Evolutionary conservation across 2,329 filamentous ascomycete genomes (phyloP).

Genomic region (Coleophoma cylindrospora): DNA sequence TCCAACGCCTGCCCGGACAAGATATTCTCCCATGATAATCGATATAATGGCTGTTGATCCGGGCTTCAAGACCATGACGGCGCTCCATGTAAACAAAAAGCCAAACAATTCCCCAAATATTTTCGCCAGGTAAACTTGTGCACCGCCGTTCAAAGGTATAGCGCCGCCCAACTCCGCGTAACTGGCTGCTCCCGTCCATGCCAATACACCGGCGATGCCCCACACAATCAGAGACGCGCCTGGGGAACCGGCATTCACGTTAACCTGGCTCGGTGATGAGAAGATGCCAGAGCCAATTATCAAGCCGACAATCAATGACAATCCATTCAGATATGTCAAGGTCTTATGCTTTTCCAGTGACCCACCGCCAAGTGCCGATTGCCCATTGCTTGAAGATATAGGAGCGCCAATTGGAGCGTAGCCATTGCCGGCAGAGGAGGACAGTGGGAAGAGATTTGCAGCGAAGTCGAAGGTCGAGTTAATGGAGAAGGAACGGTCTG

Average conservation of each 20-base stretch:
- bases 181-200: constrained; percentile 92
- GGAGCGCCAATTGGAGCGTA: constrained; percentile 86
- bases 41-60: constrained; percentile 90
- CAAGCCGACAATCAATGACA: constrained; percentile 85
- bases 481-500: constrained; percentile 75
- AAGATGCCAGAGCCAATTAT: constrained; percentile 98
- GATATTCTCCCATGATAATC: constrained; percentile 97
- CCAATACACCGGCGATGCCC: constrained; percentile 83
- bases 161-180: constrained; percentile 95
- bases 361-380: constrained; percentile 59
- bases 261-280: constrained; percentile 89
- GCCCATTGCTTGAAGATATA: constrained; percentile 50
- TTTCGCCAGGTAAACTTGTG: constrained; percentile 91
- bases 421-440: constrained; percentile 68
- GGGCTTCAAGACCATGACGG: constrained; percentile 89
- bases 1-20: constrained; percentile 82
- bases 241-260: constrained; percentile 83
- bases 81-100: constrained; percentile 95
- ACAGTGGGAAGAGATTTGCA: constrained; percentile 87
- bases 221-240: constrained; percentile 89
- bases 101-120: constrained; percentile 92
- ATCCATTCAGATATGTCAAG: constrained; percentile 86
- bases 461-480: constrained; percentile 94
- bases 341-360: constrained; percentile 94
- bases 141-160: constrained; percentile 90